A percentile compares a stretch with the other conserved stretches of the same genome.
phyloP scores from a whole-genome alignment of 768 basidiomycete genomes.

The Inosperma sp. region DNA sequence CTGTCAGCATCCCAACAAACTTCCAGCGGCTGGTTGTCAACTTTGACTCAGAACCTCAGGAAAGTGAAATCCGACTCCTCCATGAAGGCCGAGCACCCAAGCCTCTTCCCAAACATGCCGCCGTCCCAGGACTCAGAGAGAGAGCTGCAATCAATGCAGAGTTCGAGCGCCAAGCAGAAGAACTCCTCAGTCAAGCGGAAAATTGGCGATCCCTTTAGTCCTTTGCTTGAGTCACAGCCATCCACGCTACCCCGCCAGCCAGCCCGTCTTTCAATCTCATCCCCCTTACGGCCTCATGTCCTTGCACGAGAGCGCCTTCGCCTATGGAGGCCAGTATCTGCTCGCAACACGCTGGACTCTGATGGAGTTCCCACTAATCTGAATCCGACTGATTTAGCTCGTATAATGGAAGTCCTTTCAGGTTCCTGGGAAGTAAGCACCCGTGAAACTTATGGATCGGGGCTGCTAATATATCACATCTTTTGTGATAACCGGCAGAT shows the following conservation, averaged over 20 bases:
- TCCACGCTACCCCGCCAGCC: background rate
- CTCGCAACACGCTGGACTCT: conserved; percentile 7
- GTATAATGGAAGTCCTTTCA: conserved; percentile 23
- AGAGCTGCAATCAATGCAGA: no score
- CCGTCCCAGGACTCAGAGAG: no score
- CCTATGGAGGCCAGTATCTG: conserved; percentile 21
- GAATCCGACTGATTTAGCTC: conserved; percentile 17
- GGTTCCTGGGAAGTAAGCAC: conserved; percentile 30
- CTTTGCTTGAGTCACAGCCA: background rate
- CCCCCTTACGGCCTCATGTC: conserved; percentile 24
- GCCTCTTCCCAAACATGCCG: conserved; percentile 1
- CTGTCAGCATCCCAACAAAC: conserved; percentile 24
- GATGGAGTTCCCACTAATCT: conserved; percentile 8
- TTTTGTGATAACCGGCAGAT: conserved; percentile 34
- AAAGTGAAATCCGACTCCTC: conserved; percentile 10
- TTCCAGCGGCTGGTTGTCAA: conserved; percentile 26
- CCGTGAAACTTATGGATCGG: conserved; percentile 31
- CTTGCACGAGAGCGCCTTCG: conserved; percentile 22
- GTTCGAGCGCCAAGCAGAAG: background rate
- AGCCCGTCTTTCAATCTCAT: conserved; percentile 13
- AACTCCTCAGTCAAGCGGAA: background rate
- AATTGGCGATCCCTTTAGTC: background rate
- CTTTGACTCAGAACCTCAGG: conserved; percentile 12
- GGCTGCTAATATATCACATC: conserved; percentile 35
- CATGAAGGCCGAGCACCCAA: background rate